Conservation (phyloP, 164 flowering plant genomes). For the Sextonia rubra region DNA sequence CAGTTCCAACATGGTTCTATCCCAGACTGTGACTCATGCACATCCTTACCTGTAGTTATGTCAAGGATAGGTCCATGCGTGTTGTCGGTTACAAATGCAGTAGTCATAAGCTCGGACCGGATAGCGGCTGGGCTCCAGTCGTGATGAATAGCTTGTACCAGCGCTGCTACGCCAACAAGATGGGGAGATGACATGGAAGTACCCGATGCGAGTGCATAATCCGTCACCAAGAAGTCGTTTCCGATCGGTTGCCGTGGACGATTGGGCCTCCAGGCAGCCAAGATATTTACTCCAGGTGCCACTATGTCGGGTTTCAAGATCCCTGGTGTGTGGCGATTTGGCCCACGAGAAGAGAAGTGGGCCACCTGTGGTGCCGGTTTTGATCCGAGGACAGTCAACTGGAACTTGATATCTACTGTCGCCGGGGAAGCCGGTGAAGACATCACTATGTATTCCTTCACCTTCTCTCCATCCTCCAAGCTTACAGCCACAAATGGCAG, state of each 20-base stretch:
- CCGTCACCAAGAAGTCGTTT: background rate
- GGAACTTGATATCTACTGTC: too few relatives aligned
- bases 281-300: conserved; percentile 33
- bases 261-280: conserved; percentile 19
- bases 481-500: conserved; percentile 23
- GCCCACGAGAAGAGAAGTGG: conserved; percentile 33
- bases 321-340: conserved; percentile 16
- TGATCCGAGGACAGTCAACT: too few relatives aligned
- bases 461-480: conserved; percentile 14
- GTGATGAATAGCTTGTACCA: background rate
- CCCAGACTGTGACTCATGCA: too few relatives aligned
- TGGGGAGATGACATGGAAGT: conserved; percentile 1
- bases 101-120: too few relatives aligned
- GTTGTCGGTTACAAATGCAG: too few relatives aligned
- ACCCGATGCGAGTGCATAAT: background rate
- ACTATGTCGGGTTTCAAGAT: conserved; percentile 33
- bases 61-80: too few relatives aligned
- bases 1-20: too few relatives aligned
- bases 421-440: too few relatives aligned
- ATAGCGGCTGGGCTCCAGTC: too few relatives aligned
- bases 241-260: background rate
- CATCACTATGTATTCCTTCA: too few relatives aligned
- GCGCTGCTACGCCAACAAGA: background rate
- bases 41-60: too few relatives aligned
- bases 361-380: conserved; percentile 38